phyloP scores from a whole-genome alignment of 352 stramenopile species.

The Globisporangium uncinulatum region DNA sequence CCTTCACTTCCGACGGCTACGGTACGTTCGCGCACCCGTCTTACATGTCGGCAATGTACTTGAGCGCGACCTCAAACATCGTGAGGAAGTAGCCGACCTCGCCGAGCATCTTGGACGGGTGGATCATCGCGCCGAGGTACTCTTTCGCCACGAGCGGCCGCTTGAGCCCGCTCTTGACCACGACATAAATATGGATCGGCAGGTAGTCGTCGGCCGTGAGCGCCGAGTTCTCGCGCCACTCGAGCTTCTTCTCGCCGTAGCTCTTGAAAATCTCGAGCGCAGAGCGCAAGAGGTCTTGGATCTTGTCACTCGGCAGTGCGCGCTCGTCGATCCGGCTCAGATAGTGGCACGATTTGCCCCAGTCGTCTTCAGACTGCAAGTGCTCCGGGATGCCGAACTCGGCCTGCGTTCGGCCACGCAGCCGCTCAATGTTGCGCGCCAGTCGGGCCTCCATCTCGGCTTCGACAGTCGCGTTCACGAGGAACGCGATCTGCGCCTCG shows the following conservation, averaged over 20 bases:
- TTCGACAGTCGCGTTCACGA: constrained; percentile 64
- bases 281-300: constrained; percentile 71
- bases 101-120: constrained; percentile 76
- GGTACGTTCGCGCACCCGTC: neutral
- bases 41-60: constrained; percentile 84
- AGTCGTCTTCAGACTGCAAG: constrained; percentile 70
- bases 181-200: constrained; percentile 84
- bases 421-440: constrained; percentile 53
- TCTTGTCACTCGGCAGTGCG: constrained; percentile 64
- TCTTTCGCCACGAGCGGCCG: constrained; percentile 70
- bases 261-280: constrained; percentile 78
- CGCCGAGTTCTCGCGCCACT: constrained; percentile 68
- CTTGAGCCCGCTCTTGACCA: constrained; percentile 73
- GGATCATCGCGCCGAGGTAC: constrained; percentile 75
- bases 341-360: constrained; percentile 74
- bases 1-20: too few species aligned
- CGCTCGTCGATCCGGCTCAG: constrained; percentile 83
- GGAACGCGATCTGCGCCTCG: constrained; percentile 66
- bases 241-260: constrained; percentile 71
- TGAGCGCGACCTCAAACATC: constrained; percentile 84
- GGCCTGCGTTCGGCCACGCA: constrained; percentile 53
- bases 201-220: constrained; percentile 81
- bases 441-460: constrained; percentile 43
- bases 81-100: constrained; percentile 85
- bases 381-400: constrained; percentile 77